These are phyloP conservation scores for Apiospora koreana DNA, from an alignment of 2,329 filamentous ascomycete genomes.

Conservation along the genomic window DNA sequence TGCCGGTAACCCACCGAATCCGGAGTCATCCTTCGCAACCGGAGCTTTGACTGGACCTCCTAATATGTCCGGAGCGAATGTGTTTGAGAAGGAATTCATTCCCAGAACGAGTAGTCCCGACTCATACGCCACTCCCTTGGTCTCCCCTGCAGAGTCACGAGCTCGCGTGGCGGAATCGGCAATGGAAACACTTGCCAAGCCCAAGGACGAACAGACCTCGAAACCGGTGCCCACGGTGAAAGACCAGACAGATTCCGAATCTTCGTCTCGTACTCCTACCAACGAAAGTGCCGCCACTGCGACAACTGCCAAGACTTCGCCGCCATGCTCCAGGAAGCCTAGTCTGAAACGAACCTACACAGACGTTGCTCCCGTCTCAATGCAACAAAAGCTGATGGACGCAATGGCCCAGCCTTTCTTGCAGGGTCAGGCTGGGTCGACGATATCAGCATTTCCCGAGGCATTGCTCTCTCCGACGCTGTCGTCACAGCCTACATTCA, in stretches of 20 bases:
- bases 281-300: conserved; percentile 48
- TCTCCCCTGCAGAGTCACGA: conserved; percentile 34
- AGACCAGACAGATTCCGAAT: conserved; percentile 42
- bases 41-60: conserved; percentile 83
- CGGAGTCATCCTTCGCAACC: conserved; percentile 40
- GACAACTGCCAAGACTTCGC: conserved; percentile 52
- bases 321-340: conserved; percentile 60
- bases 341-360: conserved; percentile 85
- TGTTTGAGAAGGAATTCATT: conserved; percentile 83
- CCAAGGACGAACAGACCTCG: not conserved
- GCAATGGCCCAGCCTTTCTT: conserved; percentile 81
- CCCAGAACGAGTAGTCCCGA: conserved; percentile 55
- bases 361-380: conserved; percentile 71
- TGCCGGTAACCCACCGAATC: conserved; percentile 60
- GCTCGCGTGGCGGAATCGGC: conserved; percentile 16
- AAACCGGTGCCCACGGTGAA: conserved; percentile 21
- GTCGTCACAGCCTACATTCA: conserved; percentile 39
- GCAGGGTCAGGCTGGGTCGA: conserved; percentile 40
- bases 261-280: conserved; percentile 55
- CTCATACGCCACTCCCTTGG: conserved; percentile 36
- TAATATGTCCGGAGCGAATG: conserved; percentile 69
- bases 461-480: conserved; percentile 44
- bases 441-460: conserved; percentile 30
- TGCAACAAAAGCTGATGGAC: conserved; percentile 84
- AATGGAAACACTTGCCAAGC: not conserved